Evolutionary conservation across 768 basidiomycete genomes (phyloP), one percentile per base, ranked within the genome.

Genomic region (Boletus pseudo-olivaceus): DNA sequence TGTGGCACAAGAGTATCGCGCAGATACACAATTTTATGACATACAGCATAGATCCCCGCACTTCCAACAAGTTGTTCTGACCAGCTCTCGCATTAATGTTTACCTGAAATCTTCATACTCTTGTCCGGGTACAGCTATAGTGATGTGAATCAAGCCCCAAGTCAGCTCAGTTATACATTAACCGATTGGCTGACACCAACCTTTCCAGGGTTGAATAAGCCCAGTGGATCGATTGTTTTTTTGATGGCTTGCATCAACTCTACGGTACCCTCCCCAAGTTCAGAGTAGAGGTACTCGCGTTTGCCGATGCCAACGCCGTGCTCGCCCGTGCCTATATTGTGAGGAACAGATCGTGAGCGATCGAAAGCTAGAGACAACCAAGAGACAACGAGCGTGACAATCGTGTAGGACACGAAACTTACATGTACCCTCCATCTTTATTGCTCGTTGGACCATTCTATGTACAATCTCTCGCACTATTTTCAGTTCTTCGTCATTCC

Each of bases 271-370:
- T 75, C 75, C 0, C 94, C 93, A 0, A 97, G 77, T 64, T 97
- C 94, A 38, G 85, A 79, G 14, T 80, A 76, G n/a, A 97, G 76
- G 64, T 86, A 95, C 55, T 86, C 78, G 54, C 81, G 82, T 74
- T 94, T 94, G 6, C 92, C 92, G 10, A 93, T 75, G 0, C 92
- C 93, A 7, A 94, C 89, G 2, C 92, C 93, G 63, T 94, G 92
- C 62, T 94, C 92, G 4, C 89, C 89, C 0, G 85, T 87, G 60
- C 84, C 85, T 86, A 42, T 11, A 11, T 33, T 23, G 7, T 27
- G 12, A 33, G 14, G 29, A 44, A 10, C 11, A 20, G 5, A 38
- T 39, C 5, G 19, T 44, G 41, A 34, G 32, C 29, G 29, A n/a
- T 47, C 20, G 17, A 59, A 23, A 47, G 9, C 6, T 2, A 10